Evolutionary conservation across 164 flowering plant genomes (phyloP).

Genomic region (Berberis vulgaris): DNA sequence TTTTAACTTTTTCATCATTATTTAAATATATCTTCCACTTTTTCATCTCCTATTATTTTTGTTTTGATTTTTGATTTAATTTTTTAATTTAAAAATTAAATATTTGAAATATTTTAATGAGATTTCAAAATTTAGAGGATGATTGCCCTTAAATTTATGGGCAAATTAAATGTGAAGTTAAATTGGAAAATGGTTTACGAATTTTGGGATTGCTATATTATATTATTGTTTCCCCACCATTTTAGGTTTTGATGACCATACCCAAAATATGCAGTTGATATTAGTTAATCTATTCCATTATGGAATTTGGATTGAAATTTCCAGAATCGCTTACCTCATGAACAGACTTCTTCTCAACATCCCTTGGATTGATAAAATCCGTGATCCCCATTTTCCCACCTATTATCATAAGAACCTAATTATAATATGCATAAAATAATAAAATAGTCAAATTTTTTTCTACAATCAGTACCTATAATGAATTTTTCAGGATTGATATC

Average conservation of each 20-base stretch:
- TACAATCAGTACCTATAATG: slow-evolving; percentile 27
- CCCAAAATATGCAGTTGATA: not conserved
- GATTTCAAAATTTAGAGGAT: too few species aligned
- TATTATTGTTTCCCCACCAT: too few species aligned
- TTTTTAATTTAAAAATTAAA: too few species aligned
- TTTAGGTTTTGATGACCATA: not conserved
- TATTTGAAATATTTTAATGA: too few species aligned
- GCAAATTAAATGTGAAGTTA: too few species aligned
- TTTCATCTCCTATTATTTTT: too few species aligned
- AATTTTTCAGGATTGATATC: slow-evolving; percentile 53
- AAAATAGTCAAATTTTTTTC: not conserved
- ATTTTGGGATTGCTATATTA: too few species aligned
- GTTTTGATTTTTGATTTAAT: too few species aligned
- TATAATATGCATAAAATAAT: not conserved
- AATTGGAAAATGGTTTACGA: too few species aligned
- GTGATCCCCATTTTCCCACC: slow-evolving; percentile 56
- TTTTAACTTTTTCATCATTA: too few species aligned
- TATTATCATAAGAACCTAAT: not conserved
- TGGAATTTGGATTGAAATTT: not conserved
- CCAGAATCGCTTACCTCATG: slow-evolving; percentile 36
- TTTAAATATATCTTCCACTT: too few species aligned
- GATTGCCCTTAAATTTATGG: too few species aligned
- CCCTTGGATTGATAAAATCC: slow-evolving; percentile 52
- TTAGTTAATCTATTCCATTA: not conserved
- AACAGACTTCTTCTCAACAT: slow-evolving; percentile 26